Base-by-base conservation (phyloP, 2,329 filamentous ascomycete species). In the Scolecobasidium constrictum region DNA sequence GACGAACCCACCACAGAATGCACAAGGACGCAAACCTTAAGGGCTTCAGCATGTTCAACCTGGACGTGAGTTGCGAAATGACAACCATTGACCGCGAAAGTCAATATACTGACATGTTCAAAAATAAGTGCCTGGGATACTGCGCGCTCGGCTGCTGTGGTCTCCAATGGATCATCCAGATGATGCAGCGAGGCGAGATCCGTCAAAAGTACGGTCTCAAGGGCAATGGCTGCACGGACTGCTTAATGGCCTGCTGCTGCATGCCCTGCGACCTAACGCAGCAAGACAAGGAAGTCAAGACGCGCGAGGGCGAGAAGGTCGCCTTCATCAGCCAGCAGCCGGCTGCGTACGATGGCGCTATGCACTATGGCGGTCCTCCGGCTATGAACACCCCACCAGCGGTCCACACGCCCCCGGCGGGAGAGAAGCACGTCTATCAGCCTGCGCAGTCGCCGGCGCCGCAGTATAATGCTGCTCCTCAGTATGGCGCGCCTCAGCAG, bases 181-280 rank as follows among this genome's bases (percentile, higher is more conserved):
- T 57, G 51, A 53, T 57, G 40, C 52, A 50, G 38, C 56, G 57
- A 31, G 51, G 54, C 22, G 56, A 59, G 31, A 51, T 60, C 15
- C 54, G 57, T 15, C 48, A 49, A 13, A 56, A 55, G 43, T 59
- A 60, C 47, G 46, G 53, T 21, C 48, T 60, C 35, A 48, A 51
- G 4, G 56, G 56, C 31, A 56, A 56, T 34, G 20, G 38, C 7
- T 59, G 56, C 49, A 54, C 48, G 11, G 57, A 59, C 44, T 59
- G 56, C 44, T 45, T 58, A 19, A 59, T 56, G 38, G 55, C 57
- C 4, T 59, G 54, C 50, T 59, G 53, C 49, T 60, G 57, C 46
- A 26, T 11, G n/a, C 54, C 54, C 11, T 60, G 57, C 46, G 56
- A 59, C 50, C 39, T 58, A 15, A 50, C 50, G 13, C 57, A 60